Conservation (phyloP, 202 grass and related monocot species). For the Setaria italica region DNA sequence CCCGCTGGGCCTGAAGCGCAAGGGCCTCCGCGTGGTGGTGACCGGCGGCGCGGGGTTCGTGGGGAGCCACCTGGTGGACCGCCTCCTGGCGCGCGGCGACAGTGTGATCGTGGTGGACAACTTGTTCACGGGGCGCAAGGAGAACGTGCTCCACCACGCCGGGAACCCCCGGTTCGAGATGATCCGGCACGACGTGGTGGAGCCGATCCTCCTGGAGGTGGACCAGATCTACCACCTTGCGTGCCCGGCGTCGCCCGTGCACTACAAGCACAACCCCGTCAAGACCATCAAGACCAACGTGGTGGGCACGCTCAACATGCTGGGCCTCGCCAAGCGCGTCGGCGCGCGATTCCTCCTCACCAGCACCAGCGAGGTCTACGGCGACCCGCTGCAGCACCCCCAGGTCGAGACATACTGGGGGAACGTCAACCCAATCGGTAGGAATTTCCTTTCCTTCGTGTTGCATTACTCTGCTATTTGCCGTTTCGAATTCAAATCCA, state of each 20-base stretch:
- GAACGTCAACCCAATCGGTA: conserved; percentile 96
- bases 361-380: conserved; percentile 95
- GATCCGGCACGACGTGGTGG: conserved; percentile 92
- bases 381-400: conserved; percentile 91
- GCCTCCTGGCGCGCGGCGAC: conserved; percentile 68
- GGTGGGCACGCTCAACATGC: conserved; percentile 95
- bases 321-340: conserved; percentile 89
- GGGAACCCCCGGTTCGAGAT: conserved; percentile 74
- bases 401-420: conserved; percentile 98
- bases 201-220: conserved; percentile 95
- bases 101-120: conserved; percentile 96
- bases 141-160: conserved; percentile 81
- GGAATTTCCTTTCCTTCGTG: background rate
- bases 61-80: conserved; percentile 93
- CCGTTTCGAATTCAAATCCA: no score
- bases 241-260: conserved; percentile 93
- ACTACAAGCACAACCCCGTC: conserved; percentile 97
- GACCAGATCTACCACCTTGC: conserved; percentile 99
- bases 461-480: background rate
- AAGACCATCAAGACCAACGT: conserved; percentile 99
- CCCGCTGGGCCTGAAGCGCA: conserved; percentile 70
- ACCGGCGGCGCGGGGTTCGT: conserved; percentile 94
- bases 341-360: conserved; percentile 87
- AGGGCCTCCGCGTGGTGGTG: conserved; percentile 76
- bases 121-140: conserved; percentile 89